A percentile compares a stretch with the other conserved stretches of the same genome.
Evolutionary conservation across 2,329 filamentous ascomycete species (phyloP).

Genomic region (Colletotrichum karsti): DNA sequence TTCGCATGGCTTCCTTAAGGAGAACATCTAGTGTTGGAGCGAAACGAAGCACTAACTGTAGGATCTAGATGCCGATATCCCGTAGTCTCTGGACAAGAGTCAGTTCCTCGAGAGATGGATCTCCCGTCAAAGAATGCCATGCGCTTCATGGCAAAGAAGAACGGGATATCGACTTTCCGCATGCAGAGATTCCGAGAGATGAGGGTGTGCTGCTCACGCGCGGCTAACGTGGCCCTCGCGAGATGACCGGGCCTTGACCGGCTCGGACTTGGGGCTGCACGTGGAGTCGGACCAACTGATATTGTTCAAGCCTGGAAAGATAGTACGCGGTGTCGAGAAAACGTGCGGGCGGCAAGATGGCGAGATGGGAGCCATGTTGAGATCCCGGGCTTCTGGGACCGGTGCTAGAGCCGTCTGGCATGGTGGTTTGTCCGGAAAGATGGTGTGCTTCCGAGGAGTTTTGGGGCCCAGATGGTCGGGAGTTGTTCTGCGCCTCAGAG

Average conservation of each 20-base stretch:
- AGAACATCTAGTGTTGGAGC: not conserved
- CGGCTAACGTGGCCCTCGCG: constrained; percentile 5
- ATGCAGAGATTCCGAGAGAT: not conserved
- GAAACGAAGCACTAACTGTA: not conserved
- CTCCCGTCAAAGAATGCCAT: not conserved
- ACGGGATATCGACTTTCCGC: not conserved
- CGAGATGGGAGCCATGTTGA: not conserved
- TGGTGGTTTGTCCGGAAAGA: not conserved
- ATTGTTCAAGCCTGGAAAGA: not conserved
- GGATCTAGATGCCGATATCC: not conserved
- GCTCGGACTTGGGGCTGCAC: not conserved
- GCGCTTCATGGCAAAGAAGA: not conserved
- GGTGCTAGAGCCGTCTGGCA: not conserved
- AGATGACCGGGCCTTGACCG: not conserved
- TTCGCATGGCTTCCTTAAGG: not conserved
- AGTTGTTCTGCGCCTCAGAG: not conserved
- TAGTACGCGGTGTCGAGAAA: not conserved
- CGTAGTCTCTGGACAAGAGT: not conserved
- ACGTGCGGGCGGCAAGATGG: not conserved
- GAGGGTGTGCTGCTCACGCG: not conserved
- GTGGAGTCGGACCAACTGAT: not conserved
- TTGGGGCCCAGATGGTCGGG: not conserved
- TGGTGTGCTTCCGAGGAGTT: not conserved
- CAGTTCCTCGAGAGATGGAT: not conserved
- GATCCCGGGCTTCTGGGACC: not conserved